Evolutionary conservation across 768 basidiomycete species (phyloP).

Genomic region (Mycena kentingensis): DNA sequence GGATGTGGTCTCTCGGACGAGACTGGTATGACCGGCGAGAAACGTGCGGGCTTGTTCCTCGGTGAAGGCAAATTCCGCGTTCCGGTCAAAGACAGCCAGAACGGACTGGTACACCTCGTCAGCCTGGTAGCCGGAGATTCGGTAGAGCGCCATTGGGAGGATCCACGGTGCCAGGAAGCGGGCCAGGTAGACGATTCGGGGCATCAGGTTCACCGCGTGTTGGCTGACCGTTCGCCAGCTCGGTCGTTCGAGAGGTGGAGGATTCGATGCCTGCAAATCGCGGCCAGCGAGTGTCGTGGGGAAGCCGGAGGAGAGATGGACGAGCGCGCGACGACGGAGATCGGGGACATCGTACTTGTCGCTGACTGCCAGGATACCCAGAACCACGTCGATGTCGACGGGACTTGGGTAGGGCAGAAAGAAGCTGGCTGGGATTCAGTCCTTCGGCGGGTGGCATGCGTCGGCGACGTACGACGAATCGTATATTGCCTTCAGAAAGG

Average conservation of each 20-base stretch:
- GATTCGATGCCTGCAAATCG: background rate
- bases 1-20: too few relatives aligned
- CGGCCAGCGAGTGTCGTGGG: conserved; percentile 2
- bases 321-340: conserved; percentile 10
- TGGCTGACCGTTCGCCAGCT: background rate
- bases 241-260: background rate
- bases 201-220: too few relatives aligned
- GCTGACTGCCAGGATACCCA: conserved; percentile 5
- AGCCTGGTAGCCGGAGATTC: too few relatives aligned
- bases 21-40: too few relatives aligned
- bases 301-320: conserved; percentile 9
- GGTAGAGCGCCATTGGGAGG: too few relatives aligned
- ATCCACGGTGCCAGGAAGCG: too few relatives aligned
- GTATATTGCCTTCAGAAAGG: conserved; percentile 13
- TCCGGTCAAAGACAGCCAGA: too few relatives aligned
- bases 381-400: background rate
- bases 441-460: too few relatives aligned
- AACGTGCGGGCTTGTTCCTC: too few relatives aligned
- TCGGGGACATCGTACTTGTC: conserved; percentile 16
- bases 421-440: background rate
- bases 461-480: background rate
- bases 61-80: too few relatives aligned
- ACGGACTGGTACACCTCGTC: too few relatives aligned
- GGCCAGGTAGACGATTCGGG: too few relatives aligned
- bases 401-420: conserved; percentile 4